Evolutionary conservation across 2,329 filamentous ascomycete species (phyloP), one percentile per base, ranked within the genome.

Genomic region (Paracorniculantispora psalliotae): DNA sequence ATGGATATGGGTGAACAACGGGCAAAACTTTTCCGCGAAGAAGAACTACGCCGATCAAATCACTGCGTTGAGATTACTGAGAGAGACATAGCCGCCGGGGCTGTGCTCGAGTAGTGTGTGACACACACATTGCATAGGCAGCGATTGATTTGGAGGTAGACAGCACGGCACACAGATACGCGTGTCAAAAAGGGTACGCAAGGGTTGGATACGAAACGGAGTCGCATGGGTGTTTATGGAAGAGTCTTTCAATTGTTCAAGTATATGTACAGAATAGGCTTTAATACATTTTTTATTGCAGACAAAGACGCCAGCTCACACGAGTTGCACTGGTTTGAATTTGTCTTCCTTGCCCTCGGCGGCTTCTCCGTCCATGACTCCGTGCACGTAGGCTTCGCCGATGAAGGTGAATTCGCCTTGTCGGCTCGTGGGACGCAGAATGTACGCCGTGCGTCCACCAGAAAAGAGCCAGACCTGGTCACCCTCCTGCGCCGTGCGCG

Each of bases 1-100:
- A 46, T 66, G 12, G 64, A 68, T 1, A 47, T 73, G 12, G 57
- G 57, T 26, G 71, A 73, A 54, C 67, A 65, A 51, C 57, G 63
- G 10, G 39, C 21, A 6, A 48, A 26, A 19, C 49, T 54, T 30
- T 19, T 53, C 25, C 48, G 48, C 10, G 52, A 61, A 15, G 59
- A 61, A 15, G 35, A 52, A 21, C 19, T 23, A 6, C 37, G 48
- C 2, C 46, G 30, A 26, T 47, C 35, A 7, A 37, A 30, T 12
- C 37, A 25, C 12, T 23, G 26, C 21, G 19, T 17, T 1, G 3
- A 17, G 6, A 48, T 4, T 30, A 46, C 13, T 19, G 9, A 48
- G 10, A 39, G 4, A 10, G 15, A 10, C 1, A 10, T 0, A 4
- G n/a, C 4, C 19, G n/a, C 9, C 30, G 30, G 12, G 12, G 12